Evolutionary conservation across 2,329 filamentous ascomycete species (phyloP).

Genomic region (Sordariomycetes sp.): DNA sequence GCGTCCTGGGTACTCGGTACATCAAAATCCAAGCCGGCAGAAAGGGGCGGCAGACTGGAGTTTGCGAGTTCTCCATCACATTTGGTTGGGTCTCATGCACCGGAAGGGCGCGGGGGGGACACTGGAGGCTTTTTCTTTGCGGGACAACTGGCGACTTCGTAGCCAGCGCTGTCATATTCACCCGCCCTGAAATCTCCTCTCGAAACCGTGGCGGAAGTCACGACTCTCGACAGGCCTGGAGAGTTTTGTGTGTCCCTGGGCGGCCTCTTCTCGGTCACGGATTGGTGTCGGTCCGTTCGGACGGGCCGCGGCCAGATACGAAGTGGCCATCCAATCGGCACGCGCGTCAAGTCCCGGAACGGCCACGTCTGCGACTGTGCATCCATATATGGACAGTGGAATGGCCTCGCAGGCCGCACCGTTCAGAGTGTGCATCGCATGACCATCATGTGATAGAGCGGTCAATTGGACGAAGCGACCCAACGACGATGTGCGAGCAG

Average conservation of each 20-base stretch:
- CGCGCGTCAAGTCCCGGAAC: not conserved
- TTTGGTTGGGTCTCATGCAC: too few species aligned
- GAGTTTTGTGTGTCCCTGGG: not conserved
- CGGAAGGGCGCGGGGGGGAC: not conserved
- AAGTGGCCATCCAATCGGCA: not conserved
- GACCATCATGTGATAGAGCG: conserved; percentile 1
- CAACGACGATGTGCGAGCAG: not conserved
- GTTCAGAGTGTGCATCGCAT: not conserved
- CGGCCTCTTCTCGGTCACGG: not conserved
- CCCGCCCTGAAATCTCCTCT: not conserved
- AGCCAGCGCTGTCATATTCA: not conserved
- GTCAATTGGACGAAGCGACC: not conserved
- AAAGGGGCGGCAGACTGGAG: not conserved
- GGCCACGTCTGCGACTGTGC: not conserved
- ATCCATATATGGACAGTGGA: not conserved
- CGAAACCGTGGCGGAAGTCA: not conserved
- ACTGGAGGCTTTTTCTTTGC: not conserved
- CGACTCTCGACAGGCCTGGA: not conserved
- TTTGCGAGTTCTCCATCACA: not conserved
- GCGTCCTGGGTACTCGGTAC: not conserved
- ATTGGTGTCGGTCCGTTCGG: not conserved
- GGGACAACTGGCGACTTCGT: not conserved
- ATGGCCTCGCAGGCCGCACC: not conserved
- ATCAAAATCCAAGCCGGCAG: not conserved
- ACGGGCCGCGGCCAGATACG: not conserved